Conservation (phyloP, 208 protist species). For the Trypanosoma lewisi region DNA sequence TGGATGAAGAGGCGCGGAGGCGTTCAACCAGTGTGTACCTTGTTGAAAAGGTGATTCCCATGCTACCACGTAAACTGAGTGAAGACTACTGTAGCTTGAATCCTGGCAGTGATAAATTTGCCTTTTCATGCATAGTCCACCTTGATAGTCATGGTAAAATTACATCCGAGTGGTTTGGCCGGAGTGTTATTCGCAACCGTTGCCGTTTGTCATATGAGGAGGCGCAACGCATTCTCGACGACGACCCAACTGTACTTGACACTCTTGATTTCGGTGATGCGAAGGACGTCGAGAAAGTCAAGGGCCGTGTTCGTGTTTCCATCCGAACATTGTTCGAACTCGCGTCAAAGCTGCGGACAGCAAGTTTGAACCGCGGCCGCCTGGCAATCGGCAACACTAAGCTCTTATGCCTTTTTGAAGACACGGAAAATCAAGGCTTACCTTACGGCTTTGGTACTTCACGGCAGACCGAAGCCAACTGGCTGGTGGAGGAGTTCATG, state of each 20-base stretch:
- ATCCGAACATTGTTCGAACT: slow-evolving; percentile 63
- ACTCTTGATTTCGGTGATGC: slow-evolving; percentile 23
- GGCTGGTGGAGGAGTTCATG: slow-evolving; percentile 94
- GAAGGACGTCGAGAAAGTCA: background rate
- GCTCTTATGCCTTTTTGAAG: slow-evolving; percentile 58
- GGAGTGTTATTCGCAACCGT: slow-evolving; percentile 85
- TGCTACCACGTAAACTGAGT: slow-evolving; percentile 89
- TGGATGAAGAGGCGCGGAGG: slow-evolving; percentile 86
- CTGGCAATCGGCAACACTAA: slow-evolving; percentile 54
- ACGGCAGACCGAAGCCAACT: slow-evolving; percentile 74
- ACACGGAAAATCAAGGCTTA: slow-evolving; percentile 32
- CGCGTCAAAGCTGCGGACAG: slow-evolving; percentile 45
- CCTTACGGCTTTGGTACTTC: slow-evolving; percentile 55
- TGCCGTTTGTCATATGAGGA: slow-evolving; percentile 85
- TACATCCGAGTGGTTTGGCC: slow-evolving; percentile 81
- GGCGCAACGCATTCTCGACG: slow-evolving; percentile 78
- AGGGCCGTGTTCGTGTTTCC: slow-evolving; percentile 35
- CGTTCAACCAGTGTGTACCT: slow-evolving; percentile 89
- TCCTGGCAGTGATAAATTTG: slow-evolving; percentile 78
- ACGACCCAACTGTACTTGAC: slow-evolving; percentile 31
- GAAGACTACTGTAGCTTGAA: slow-evolving; percentile 90
- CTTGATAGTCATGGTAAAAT: slow-evolving; percentile 67
- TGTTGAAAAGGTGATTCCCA: slow-evolving; percentile 84
- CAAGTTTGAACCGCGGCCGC: slow-evolving; percentile 53
- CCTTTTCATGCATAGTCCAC: slow-evolving; percentile 87